Base-by-base conservation (phyloP, 1,139 yeast genomes). In the Debaryomyces sp. region DNA sequence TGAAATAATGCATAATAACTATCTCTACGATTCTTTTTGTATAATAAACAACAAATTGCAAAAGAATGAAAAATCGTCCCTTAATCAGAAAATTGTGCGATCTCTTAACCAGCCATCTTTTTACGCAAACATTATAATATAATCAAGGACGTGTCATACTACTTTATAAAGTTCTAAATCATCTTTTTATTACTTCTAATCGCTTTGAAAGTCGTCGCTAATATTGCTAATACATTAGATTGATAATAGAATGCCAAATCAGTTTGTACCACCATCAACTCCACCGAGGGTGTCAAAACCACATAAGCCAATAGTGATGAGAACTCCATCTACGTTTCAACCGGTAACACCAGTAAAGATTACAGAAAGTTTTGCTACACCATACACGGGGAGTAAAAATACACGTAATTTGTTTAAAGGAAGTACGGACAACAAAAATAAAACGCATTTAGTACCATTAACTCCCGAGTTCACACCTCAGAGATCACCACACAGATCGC, bases 391-490 rank as follows among this genome's bases (percentile, higher is more conserved):
- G 22, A 40, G 30, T 7, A 38, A 44, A 15, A 39, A 30, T 17
- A 22, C 29, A 26, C 29, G 43, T n/a, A 22, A n/a, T 10, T 8
- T 30, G n/a, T 17, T 29, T 22, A 27, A 24, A 29, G 33, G 33
- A 10, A 32, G 9, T 15, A 10, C 13, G 2, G 39, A 15, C n/a
- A 24, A 18, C 18, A 38, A 33, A 5, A 32, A 45, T 21, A 30
- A 29, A 22, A 15, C 21, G 9, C 15, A 23, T 18, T 39, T 39
- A 32, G 37, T 38, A 24, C 52, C 49, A 23, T 24, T 48, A 13
- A 44, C 50, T 10, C 54, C 55, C 17, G 51, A 39, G 39, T 50
- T 45, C 32, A 51, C 52, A 12, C 54, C 54, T 6, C 49, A 46
- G 13, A 46, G 41, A 39, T 48, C 50, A 15, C 46, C 48, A 10